Base-by-base conservation (phyloP, 192 early-diverging fungal genomes). In the Polychytrium aggregatum region DNA sequence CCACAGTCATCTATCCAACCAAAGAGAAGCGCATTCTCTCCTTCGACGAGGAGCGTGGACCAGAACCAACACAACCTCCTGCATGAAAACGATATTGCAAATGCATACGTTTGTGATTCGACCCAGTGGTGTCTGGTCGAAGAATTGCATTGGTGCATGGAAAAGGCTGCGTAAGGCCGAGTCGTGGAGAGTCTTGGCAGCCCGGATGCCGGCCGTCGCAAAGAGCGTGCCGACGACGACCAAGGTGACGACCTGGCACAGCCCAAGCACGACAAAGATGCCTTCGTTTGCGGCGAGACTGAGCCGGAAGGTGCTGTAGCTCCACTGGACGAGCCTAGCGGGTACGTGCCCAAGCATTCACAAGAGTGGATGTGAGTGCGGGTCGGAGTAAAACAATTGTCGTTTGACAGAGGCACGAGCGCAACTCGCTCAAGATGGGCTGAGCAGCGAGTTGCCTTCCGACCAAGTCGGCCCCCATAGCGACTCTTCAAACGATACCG, bases 101-200 rank as follows among this genome's bases (percentile, higher is more conserved):
- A n/a, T n/a, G n/a, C n/a, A n/a, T n/a, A n/a, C n/a, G 50, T 65
- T 74, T 34, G 78, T 63, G 43, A 85, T 79, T 18, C 76, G 62
- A 10, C 82, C 82, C 10, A 81, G 31, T 17, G 82, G 79, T 0
- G 79, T 84, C 11, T 68, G 73, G 39, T 66, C 71, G 52, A 82
- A 86, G 61, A 88, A 89, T 7, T 65, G 66, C 51, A 84, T 71
- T 5, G 85, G 83, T 2, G 83, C 79, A 5, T 76, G 59, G 56
- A 81, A 56, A 7, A 88, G 66, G 25, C 68, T 64, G 6, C 56
- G 27, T 9, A 88, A 58, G 34, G 85, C 78, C 20, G 65, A 59
- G 16, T 72, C 59, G 62, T 90, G 90, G 9, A 87, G 58, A 0
- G 41, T 56, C 49, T 62, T 62, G 7, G 79, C 71, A 4, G 81